phyloP scores from a whole-genome alignment of 2,329 filamentous ascomycete genomes.

The Pseudocercospora cruenta region DNA sequence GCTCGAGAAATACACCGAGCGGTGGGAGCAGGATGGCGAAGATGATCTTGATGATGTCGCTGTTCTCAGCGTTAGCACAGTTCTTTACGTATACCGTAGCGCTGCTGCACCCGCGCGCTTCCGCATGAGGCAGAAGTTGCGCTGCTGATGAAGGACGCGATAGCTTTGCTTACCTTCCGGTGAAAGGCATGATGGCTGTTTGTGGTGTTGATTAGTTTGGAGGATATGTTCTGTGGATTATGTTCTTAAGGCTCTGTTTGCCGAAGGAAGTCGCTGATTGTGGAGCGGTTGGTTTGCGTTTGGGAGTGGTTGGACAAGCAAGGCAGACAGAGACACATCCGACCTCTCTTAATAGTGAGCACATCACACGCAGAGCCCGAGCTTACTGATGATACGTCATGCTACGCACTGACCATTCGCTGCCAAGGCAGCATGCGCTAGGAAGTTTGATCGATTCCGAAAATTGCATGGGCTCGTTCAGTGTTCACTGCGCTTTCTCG shows the following conservation, averaged over 20 bases:
- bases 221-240: not conserved
- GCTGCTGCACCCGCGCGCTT: conserved; percentile 11
- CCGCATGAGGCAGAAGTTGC: conserved; percentile 16
- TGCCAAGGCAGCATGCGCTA: conserved; percentile 1
- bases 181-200: conserved; percentile 60
- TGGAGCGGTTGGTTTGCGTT: not conserved
- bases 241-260: not conserved
- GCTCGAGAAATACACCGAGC: conserved; percentile 91
- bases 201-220: not conserved
- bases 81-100: conserved; percentile 20
- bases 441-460: not conserved
- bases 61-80: conserved; percentile 37
- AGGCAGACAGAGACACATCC: not conserved
- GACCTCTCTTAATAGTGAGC: not conserved
- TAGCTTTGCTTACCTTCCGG: conserved; percentile 55
- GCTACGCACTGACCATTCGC: not conserved
- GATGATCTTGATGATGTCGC: conserved; percentile 80
- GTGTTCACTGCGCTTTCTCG: too few species aligned
- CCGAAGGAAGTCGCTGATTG: not conserved
- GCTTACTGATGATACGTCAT: not conserved
- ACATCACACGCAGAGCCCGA: not conserved
- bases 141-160: not conserved
- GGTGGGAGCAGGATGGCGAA: conserved; percentile 88
- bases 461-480: not conserved
- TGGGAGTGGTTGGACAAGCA: not conserved